A percentile compares a stretch with the other conserved stretches of the same genome.
These are phyloP conservation scores for Carpinus viminea DNA, from an alignment of 306 rosid species.

Conservation along the genomic window DNA sequence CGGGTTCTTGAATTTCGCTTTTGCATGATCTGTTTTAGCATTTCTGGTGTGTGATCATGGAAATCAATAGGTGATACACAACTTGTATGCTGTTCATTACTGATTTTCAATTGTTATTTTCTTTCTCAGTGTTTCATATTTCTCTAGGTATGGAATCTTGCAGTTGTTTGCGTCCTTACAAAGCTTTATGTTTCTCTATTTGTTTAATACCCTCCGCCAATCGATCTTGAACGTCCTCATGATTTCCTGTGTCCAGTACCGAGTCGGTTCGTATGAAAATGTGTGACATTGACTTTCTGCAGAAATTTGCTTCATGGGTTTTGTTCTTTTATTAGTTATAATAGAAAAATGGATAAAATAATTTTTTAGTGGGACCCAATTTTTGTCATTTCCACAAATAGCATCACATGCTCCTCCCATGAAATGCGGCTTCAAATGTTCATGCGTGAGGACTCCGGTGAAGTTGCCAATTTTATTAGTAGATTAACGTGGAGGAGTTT, in stretches of 20 bases:
- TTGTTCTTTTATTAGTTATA: not conserved
- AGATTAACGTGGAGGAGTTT: too few relatives aligned
- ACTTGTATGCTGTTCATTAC: not conserved
- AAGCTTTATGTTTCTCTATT: not conserved
- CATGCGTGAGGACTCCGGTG: slow-evolving; percentile 1
- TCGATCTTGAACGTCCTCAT: too few relatives aligned
- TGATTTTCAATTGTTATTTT: not conserved
- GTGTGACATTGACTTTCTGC: not conserved
- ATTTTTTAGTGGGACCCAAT: slow-evolving; percentile 11
- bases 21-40: not conserved
- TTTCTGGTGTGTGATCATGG: not conserved
- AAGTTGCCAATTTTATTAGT: too few relatives aligned
- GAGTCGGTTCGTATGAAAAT: not conserved
- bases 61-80: not conserved
- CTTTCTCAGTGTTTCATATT: not conserved
- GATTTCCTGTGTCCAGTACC: not conserved
- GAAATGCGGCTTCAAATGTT: not conserved
- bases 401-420: not conserved
- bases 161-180: not conserved
- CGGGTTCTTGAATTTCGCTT: not conserved
- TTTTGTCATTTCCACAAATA: not conserved
- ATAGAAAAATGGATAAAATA: not conserved
- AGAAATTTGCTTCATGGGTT: not conserved
- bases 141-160: not conserved
- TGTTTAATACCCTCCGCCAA: not conserved